A percentile compares a stretch with the other conserved stretches of the same genome.
Evolutionary conservation across 805 yeast genomes (phyloP).

Genomic region (Candida pseudoglaebosa): DNA sequence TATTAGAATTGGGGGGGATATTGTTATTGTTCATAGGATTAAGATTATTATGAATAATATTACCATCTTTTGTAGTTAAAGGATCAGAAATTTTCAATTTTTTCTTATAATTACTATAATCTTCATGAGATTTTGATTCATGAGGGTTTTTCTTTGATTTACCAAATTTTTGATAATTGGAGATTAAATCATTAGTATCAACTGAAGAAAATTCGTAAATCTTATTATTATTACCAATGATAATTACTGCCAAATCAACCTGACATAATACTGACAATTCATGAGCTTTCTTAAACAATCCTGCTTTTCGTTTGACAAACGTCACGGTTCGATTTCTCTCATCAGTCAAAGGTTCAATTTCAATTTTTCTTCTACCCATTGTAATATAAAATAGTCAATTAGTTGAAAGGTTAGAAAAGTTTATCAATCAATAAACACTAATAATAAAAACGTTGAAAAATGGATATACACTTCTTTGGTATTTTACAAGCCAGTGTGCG

Average conservation of each 20-base stretch:
- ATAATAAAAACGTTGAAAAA: too few species aligned
- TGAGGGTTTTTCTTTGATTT: constrained; percentile 30
- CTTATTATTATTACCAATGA: constrained; percentile 77
- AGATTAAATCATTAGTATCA: constrained; percentile 40
- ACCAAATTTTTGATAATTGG: constrained; percentile 17
- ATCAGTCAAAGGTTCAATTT: constrained; percentile 84
- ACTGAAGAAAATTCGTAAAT: constrained; percentile 82
- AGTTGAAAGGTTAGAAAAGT: too few species aligned
- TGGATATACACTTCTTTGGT: too few species aligned
- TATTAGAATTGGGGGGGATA: too few species aligned
- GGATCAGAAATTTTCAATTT: constrained; percentile 22
- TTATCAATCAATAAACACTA: too few species aligned
- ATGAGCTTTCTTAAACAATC: constrained; percentile 83
- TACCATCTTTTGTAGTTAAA: constrained; percentile 11
- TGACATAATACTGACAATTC: constrained; percentile 87
- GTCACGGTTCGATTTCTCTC: constrained; percentile 86
- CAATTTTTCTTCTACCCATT: constrained; percentile 97
- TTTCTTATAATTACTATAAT: constrained; percentile 59
- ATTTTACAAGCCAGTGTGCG: too few species aligned
- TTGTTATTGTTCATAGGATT: background rate
- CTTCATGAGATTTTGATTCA: constrained; percentile 61
- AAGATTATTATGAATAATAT: constrained; percentile 4
- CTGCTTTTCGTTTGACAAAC: constrained; percentile 91
- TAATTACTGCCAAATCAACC: constrained; percentile 87
- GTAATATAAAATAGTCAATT: too few species aligned